These are phyloP conservation scores for Metschnikowia anglica DNA, from an alignment of 805 yeast species.

Conservation along the genomic window DNA sequence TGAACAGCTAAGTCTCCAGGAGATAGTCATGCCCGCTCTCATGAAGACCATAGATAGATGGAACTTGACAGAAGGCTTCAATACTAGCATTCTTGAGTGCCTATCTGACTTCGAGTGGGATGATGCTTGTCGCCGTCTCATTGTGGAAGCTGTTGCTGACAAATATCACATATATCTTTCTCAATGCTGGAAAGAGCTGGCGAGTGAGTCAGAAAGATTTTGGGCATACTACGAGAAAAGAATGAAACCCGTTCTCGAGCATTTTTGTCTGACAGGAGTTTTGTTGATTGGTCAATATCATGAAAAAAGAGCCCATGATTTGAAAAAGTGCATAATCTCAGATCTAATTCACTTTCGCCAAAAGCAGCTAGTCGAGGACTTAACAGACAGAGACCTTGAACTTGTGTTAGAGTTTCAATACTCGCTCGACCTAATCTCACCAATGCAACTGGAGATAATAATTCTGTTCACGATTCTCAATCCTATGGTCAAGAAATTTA, in stretches of 20 bases:
- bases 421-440: conserved; percentile 3
- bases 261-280: conserved; percentile 5
- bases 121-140: not conserved
- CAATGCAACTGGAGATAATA: conserved; percentile 19
- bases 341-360: conserved; percentile 2
- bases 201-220: not conserved
- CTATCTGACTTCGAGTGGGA: conserved; percentile 12
- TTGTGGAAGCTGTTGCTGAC: conserved; percentile 8
- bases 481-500: conserved; percentile 20
- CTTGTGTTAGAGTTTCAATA: conserved; percentile 1
- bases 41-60: conserved; percentile 1
- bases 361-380: not conserved
- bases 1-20: conserved; percentile 10
- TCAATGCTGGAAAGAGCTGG: conserved; percentile 1
- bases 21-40: conserved; percentile 10
- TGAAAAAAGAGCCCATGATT: not conserved
- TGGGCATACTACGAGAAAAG: not conserved
- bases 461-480: conserved; percentile 40
- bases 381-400: not conserved
- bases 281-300: conserved; percentile 5
- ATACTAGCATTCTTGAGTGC: conserved; percentile 8
- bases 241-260: conserved; percentile 6
- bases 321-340: not conserved
- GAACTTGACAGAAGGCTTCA: conserved; percentile 10
- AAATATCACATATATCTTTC: conserved; percentile 4